Conservation (phyloP, 2,329 filamentous ascomycete genomes). For the Colletotrichum sp. region DNA sequence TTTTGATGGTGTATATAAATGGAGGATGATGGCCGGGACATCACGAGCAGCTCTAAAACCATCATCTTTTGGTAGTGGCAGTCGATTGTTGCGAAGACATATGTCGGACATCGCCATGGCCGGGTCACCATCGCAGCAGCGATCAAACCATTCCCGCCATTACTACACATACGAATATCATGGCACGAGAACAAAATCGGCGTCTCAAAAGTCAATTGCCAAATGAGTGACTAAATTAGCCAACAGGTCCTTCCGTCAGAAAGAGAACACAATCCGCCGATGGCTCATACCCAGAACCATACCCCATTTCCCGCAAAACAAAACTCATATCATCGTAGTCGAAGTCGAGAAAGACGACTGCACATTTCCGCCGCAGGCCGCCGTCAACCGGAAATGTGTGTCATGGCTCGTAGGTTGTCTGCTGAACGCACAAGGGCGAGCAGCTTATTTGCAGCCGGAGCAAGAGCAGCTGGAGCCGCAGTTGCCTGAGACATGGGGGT, state of each 20-base stretch:
- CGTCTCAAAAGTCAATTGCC: constrained; percentile 5
- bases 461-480: constrained; percentile 25
- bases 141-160: too few species aligned
- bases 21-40: not conserved
- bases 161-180: too few species aligned
- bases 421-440: not conserved
- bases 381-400: not conserved
- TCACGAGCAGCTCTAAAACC: not conserved
- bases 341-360: not conserved
- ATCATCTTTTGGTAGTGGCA: accelerated
- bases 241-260: not conserved
- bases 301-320: not conserved
- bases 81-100: not conserved
- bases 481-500: constrained; percentile 17
- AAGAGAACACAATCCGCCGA: not conserved
- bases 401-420: not conserved
- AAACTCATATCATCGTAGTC: not conserved
- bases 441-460: constrained; percentile 15
- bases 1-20: not conserved
- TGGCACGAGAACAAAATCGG: not conserved
- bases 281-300: not conserved
- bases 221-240: constrained; percentile 12
- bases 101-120: accelerated
- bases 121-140: accelerated
- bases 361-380: not conserved